Evolutionary conservation across 768 basidiomycete genomes (phyloP), one percentile per base, ranked within the genome.

Genomic region (Myochromella boudieri): DNA sequence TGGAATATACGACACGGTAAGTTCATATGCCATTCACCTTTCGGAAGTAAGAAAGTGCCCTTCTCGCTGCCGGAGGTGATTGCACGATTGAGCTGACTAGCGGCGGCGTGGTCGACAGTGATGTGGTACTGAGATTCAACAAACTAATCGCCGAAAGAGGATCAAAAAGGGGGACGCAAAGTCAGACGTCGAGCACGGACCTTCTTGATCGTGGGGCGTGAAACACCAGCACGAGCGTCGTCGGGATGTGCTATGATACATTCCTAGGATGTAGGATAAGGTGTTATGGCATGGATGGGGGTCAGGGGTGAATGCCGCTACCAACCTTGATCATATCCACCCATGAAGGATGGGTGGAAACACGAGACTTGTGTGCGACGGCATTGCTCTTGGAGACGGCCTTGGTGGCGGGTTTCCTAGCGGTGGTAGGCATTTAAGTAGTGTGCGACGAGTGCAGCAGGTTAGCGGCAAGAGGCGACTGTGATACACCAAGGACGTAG

Each of bases 91-190:
- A 97, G 80, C 69, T 91, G 85, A 52, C 76, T 82, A 55, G 76
- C 76, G 63, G 89, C 81, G 9, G 87, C 70, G 52, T 84, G 78
- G 56, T 82, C 85, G 57, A 90, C 77, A 59, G 84, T 80, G 56
- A 95, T 73, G 61, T 82, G 82, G 74, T 92, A 95, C 60, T 80
- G 87, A 54, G 79, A 74, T 69, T 91, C 89, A 47, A 95, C 82
- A 66, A 92, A 78, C 91, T 93, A 49, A 4, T 17, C 15, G 10
- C 40, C 44, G 34, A 48, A 51, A 49, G 46, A 51, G 48, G 49
- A 42, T 29, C 5, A 17, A 46, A 43, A 37, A 44, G 42, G 47
- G 34, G 39, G 48, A 43, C 17, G 43, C 47, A 40, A 46, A 40
- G 40, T 44, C n/a, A 38, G 44, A 47, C 43, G 37, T 28, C 46